Evolutionary conservation across 495 filamentous ascomycete genomes (phyloP).

Genomic region (Arthonia radiata): DNA sequence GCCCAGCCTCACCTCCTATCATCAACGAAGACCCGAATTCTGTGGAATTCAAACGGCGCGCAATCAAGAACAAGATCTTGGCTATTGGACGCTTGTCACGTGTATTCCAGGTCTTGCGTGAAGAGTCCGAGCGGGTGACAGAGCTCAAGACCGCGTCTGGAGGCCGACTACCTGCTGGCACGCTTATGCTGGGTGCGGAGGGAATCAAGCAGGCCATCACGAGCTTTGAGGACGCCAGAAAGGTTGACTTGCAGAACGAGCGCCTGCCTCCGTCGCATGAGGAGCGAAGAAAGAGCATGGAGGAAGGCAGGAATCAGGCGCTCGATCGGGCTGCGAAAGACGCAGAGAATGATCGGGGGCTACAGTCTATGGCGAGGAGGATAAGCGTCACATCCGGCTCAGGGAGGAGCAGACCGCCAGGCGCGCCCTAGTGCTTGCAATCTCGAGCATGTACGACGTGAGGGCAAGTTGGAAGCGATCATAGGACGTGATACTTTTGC

Average conservation of each 20-base stretch:
- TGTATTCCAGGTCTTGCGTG: constrained; percentile 93
- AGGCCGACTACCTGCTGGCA: constrained; percentile 79
- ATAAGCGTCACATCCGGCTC: constrained; percentile 40
- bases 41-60: constrained; percentile 74
- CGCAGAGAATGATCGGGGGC: constrained; percentile 70
- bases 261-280: constrained; percentile 76
- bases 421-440: too few species aligned
- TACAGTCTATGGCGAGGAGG: constrained; percentile 63
- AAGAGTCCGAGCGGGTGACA: constrained; percentile 89
- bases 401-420: not conserved
- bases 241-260: constrained; percentile 95
- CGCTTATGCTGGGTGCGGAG: constrained; percentile 91
- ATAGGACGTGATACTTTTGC: too few species aligned
- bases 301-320: constrained; percentile 56
- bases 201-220: constrained; percentile 98
- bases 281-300: constrained; percentile 56
- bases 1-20: constrained; percentile 44
- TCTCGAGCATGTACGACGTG: too few species aligned
- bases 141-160: constrained; percentile 94
- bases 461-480: too few species aligned
- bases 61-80: constrained; percentile 98
- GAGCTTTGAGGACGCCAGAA: constrained; percentile 91
- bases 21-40: constrained; percentile 46
- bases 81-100: constrained; percentile 90
- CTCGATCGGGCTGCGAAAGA: constrained; percentile 62